Conservation (phyloP, 1,284 basidiomycete genomes). For the Ceratobasidium sp. region DNA sequence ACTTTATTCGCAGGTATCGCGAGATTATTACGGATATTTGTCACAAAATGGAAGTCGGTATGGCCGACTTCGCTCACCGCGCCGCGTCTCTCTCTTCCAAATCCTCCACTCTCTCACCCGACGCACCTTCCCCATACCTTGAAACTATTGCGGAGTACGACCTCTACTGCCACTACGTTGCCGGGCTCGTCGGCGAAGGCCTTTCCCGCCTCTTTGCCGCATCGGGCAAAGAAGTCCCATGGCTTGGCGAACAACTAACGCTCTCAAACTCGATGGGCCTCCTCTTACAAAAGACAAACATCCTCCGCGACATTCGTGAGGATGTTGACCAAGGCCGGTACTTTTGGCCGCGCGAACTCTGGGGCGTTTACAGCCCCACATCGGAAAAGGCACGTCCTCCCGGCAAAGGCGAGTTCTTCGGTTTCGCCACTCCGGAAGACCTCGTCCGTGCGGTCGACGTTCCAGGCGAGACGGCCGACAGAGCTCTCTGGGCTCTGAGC, state of each 20-base stretch:
- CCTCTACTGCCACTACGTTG: constrained; percentile 98
- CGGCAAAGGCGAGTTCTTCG: constrained; percentile 56
- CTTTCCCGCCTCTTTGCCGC: constrained; percentile 89
- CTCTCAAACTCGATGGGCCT: constrained; percentile 97
- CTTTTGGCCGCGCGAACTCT: constrained; percentile 97
- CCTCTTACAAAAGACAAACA: constrained; percentile 97
- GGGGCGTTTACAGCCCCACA: constrained; percentile 59
- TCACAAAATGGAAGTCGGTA: constrained; percentile 88
- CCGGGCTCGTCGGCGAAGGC: constrained; percentile 96
- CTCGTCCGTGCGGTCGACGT: constrained; percentile 54
- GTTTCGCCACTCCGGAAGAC: constrained; percentile 73
- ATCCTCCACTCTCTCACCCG: constrained; percentile 1
- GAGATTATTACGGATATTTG: constrained; percentile 83
- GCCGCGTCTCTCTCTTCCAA: constrained; percentile 57
- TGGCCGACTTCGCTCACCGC: constrained; percentile 93
- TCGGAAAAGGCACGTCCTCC: constrained; percentile 30
- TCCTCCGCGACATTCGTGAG: constrained; percentile 94
- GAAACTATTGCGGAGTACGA: constrained; percentile 86
- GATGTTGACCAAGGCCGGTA: constrained; percentile 85
- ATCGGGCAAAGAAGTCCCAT: constrained; percentile 81
- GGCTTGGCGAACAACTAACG: constrained; percentile 81
- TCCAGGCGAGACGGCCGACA: constrained; percentile 59
- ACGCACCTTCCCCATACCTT: constrained; percentile 65
- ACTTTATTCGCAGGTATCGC: constrained; percentile 66
- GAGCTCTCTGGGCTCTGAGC: constrained; percentile 80